Evolutionary conservation across 768 basidiomycete species (phyloP).

Genomic region (Gautieria morchelliformis): DNA sequence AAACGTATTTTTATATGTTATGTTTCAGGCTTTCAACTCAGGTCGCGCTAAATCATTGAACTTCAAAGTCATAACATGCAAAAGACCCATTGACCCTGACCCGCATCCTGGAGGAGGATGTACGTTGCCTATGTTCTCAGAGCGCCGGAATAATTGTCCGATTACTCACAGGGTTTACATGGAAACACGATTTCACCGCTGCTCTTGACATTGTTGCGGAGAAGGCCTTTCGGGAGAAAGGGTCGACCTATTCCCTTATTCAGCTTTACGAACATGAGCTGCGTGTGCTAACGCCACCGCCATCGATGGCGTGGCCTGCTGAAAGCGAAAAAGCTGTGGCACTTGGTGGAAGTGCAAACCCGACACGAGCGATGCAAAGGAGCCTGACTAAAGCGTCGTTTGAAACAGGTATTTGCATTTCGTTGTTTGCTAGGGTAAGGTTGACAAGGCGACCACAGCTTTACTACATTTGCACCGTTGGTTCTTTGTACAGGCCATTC

Average conservation of each 20-base stretch:
- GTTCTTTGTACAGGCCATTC: conserved; percentile 4
- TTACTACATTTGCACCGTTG: conserved; percentile 6
- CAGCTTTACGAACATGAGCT: background rate
- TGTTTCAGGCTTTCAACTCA: conserved; percentile 7
- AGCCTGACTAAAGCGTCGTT: background rate
- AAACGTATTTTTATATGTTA: background rate
- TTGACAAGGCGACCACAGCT: background rate
- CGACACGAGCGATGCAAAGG: background rate
- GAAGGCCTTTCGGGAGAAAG: conserved; percentile 3
- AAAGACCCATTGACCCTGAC: conserved; percentile 2
- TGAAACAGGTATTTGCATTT: background rate
- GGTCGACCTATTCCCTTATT: conserved; percentile 2
- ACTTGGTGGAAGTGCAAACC: background rate
- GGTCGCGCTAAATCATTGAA: conserved; percentile 3
- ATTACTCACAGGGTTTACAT: background rate
- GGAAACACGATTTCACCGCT: conserved; percentile 4
- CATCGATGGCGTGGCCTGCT: conserved; percentile 1
- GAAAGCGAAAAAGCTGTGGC: background rate
- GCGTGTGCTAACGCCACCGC: background rate
- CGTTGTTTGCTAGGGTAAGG: background rate
- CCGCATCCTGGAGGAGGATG: conserved; percentile 2
- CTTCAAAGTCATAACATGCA: conserved; percentile 7
- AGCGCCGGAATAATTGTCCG: background rate
- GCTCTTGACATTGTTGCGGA: background rate
- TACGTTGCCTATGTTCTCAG: background rate